A percentile compares a stretch with the other conserved stretches of the same genome.
phyloP scores from a whole-genome alignment of 192 early-diverging fungal species.

The Coemansia sp. region DNA sequence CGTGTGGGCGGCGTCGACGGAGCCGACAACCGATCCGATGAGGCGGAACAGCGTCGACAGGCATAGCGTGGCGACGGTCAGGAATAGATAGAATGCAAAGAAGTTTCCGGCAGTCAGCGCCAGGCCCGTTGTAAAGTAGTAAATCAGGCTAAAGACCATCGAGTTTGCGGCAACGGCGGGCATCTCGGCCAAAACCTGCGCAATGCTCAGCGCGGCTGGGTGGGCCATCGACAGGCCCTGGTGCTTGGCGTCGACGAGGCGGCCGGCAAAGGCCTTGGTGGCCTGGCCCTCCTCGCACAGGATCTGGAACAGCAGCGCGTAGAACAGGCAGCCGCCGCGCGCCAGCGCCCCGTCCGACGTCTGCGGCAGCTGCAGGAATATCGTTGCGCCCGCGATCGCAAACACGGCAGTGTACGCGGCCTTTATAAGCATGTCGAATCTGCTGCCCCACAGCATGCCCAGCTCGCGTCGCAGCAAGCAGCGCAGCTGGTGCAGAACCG shows the following conservation, averaged over 20 bases:
- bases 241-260: conserved; percentile 77
- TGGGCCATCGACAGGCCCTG: conserved; percentile 70
- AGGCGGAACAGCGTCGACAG: conserved; percentile 62
- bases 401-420: conserved; percentile 60
- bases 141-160: conserved; percentile 58
- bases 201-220: conserved; percentile 62
- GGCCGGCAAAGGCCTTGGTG: conserved; percentile 67
- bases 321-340: conserved; percentile 78
- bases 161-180: conserved; percentile 56
- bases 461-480: conserved; percentile 61
- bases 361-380: conserved; percentile 62
- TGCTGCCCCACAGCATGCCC: conserved; percentile 60
- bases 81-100: conserved; percentile 62
- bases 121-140: conserved; percentile 67
- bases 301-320: conserved; percentile 67
- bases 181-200: conserved; percentile 60
- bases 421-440: conserved; percentile 55
- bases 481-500: conserved; percentile 61
- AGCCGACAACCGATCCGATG: conserved; percentile 40
- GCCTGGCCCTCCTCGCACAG: conserved; percentile 68
- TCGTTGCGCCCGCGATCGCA: conserved; percentile 69
- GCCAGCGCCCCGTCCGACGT: conserved; percentile 67
- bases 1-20: conserved; percentile 48
- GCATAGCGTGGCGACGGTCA: conserved; percentile 60
- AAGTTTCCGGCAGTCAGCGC: conserved; percentile 59